Evolutionary conservation across 2,329 filamentous ascomycete genomes (phyloP).

Genomic region (Pseudogymnoascus sp.): DNA sequence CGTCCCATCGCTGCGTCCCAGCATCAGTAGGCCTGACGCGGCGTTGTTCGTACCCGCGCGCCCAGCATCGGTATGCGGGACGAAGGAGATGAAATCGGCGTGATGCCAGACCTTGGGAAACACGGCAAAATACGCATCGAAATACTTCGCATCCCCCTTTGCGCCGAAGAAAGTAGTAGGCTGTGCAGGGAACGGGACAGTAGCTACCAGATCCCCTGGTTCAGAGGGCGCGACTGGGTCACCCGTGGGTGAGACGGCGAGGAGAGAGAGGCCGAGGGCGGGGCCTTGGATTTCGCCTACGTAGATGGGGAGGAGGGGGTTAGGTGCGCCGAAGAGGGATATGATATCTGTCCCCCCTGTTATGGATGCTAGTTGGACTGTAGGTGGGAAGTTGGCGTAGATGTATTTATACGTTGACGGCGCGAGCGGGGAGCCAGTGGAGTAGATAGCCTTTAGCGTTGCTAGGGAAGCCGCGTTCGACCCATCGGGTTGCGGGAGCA

Average conservation of each 20-base stretch:
- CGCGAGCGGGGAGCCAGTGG: conserved; percentile 84
- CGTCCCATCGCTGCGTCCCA: conserved; percentile 86
- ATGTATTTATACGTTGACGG: conserved; percentile 91
- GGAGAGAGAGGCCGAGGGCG: conserved; percentile 73
- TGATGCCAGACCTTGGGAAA: conserved; percentile 83
- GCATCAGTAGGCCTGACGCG: conserved; percentile 79
- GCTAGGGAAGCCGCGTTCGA: conserved; percentile 45
- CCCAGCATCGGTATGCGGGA: neutral
- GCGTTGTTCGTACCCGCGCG: conserved; percentile 42
- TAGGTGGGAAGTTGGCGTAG: conserved; percentile 71
- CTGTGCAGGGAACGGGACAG: conserved; percentile 80
- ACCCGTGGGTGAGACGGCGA: conserved; percentile 47
- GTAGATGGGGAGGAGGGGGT: conserved; percentile 65
- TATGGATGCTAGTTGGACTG: conserved; percentile 85
- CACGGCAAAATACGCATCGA: conserved; percentile 77
- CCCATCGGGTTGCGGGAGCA: conserved; percentile 33
- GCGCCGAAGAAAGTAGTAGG: conserved; percentile 83
- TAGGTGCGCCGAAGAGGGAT: conserved; percentile 84
- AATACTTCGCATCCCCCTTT: conserved; percentile 69
- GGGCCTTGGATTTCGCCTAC: conserved; percentile 71
- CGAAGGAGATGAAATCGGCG: conserved; percentile 74
- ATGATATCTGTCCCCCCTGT: conserved; percentile 97
- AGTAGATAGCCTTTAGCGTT: conserved; percentile 78
- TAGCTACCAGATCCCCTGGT: conserved; percentile 83
- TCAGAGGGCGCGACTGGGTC: conserved; percentile 48